Evolutionary conservation across 169 alveolate genomes (phyloP), one percentile per base, ranked within the genome.

Genomic region (Eimeria praecox): DNA sequence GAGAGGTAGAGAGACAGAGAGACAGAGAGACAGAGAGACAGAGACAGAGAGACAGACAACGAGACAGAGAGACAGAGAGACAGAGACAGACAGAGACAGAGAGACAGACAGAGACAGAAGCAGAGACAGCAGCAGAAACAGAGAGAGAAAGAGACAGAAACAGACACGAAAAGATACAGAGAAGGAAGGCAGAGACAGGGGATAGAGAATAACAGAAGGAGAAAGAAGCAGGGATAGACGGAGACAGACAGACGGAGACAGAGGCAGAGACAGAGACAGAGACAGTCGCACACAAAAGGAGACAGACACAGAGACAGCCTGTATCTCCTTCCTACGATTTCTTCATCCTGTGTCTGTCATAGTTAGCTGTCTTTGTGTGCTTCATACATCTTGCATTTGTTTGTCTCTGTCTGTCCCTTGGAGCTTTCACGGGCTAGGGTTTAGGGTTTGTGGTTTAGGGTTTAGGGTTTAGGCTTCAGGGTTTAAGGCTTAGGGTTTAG

Each of bases 401-500:
- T 33, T 73, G 33, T 33, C 30, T 8, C 27, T 73, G 0, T 0
- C 52, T 73, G 46, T 33, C 83, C 14, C 49, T 9, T 10, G 4
- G n/a, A 27, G 35, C 35, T 64, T 64, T 64, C 77, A n/a, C n/a
- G n/a, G n/a, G n/a, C n/a, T n/a, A n/a, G 83, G 83, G 83, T 73
- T 73, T 33, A 38, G 52, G 83, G 83, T 73, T 73, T 35, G 35
- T 46, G 83, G 83, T 73, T 73, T 38, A 73, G 83, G 83, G 46
- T 33, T 66, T 14, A 66, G 78, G 42, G 78, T 27, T 66, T n/a
- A n/a, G n/a, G n/a, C n/a, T 66, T 62, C 20, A 27, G 83, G 83
- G 83, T 73, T 73, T 33, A 38, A 27, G 83, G 83, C 35, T 73
- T 35, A 73, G 83, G 83, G 83, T 73, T 73, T 38, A 73, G 83